A percentile compares a stretch with the other conserved stretches of the same genome.
phyloP scores from a whole-genome alignment of 2,329 filamentous ascomycete genomes.

The Thermothelomyces thermophilus region DNA sequence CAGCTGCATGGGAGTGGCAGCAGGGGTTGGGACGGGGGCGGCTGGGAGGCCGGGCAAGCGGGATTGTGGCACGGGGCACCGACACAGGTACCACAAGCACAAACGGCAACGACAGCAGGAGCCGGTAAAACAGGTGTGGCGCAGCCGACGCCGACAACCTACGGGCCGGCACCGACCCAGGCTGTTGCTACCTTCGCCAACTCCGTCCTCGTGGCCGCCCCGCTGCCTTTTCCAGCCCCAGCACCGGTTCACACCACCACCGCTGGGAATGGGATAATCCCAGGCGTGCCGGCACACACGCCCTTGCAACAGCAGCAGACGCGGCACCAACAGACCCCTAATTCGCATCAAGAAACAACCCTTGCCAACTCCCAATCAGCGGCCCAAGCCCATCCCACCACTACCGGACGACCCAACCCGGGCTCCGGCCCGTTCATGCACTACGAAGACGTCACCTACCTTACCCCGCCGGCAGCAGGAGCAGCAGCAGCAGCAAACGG shows the following conservation, averaged over 20 bases:
- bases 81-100: no score
- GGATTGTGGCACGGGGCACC: neutral
- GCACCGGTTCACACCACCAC: neutral
- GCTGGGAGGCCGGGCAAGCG: neutral
- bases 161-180: conserved; percentile 14
- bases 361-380: neutral
- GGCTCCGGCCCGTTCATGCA: conserved; percentile 22
- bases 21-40: neutral
- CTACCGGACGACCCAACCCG: neutral
- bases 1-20: neutral
- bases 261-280: no score
- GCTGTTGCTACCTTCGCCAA: neutral
- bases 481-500: neutral
- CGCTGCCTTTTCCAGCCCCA: neutral
- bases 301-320: conserved; percentile 2
- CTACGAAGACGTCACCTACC: conserved; percentile 22
- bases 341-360: neutral
- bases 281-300: neutral
- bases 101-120: neutral
- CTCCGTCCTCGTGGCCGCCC: neutral
- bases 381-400: no score
- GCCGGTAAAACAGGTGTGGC: neutral
- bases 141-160: conserved; percentile 9
- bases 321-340: no score
- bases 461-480: conserved; percentile 1